These are phyloP conservation scores for Nyctanthes arbortristis DNA, from an alignment of 257 asterid genomes.

Conservation along the genomic window DNA sequence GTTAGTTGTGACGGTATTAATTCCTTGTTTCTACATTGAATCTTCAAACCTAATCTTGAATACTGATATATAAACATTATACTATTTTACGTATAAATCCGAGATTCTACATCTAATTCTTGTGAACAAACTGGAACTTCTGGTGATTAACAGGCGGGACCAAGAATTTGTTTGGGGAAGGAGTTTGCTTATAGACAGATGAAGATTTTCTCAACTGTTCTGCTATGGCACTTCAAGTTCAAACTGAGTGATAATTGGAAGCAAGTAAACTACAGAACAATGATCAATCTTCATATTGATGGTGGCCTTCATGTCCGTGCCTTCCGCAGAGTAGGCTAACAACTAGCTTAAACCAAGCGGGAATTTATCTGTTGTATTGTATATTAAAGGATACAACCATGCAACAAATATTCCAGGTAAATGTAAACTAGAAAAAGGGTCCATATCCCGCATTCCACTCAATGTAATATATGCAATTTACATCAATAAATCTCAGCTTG, in stretches of 20 bases:
- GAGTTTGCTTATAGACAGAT: conserved; percentile 61
- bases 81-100: too few relatives aligned
- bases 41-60: not conserved
- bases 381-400: not conserved
- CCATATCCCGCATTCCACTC: not conserved
- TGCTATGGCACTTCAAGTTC: conserved; percentile 40
- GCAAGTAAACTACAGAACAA: conserved; percentile 47
- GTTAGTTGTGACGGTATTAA: conserved; percentile 23
- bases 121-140: not conserved
- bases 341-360: not conserved
- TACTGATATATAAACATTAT: too few relatives aligned
- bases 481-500: not conserved
- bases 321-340: conserved; percentile 26
- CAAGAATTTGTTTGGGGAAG: conserved; percentile 55
- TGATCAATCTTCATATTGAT: conserved; percentile 58
- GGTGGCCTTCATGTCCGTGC: conserved; percentile 52
- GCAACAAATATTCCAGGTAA: not conserved
- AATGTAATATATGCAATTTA: not conserved
- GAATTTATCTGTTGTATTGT: not conserved
- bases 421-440: not conserved
- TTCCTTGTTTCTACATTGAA: not conserved
- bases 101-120: not conserved
- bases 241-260: conserved; percentile 39
- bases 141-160: conserved; percentile 50
- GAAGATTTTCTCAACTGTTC: conserved; percentile 57